Evolutionary conservation across 2,329 filamentous ascomycete genomes (phyloP).

Genomic region (Coniella vitis): DNA sequence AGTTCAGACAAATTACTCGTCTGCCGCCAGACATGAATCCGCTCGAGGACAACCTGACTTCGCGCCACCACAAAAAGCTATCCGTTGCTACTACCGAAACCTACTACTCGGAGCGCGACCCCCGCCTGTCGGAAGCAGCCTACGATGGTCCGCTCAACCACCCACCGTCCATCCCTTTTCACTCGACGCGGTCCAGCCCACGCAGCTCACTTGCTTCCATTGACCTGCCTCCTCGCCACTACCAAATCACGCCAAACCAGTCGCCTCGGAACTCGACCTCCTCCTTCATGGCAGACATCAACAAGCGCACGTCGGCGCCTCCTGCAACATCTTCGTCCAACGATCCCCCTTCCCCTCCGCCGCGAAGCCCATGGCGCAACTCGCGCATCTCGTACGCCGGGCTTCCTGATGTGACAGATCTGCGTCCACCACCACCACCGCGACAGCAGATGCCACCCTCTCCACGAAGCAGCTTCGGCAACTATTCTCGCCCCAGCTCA

Average conservation of each 20-base stretch:
- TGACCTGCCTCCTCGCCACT: conserved; percentile 49
- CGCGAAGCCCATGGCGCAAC: conserved; percentile 27
- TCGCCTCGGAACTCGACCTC: conserved; percentile 38
- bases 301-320: conserved; percentile 36
- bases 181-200: conserved; percentile 61
- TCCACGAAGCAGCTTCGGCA: conserved; percentile 22
- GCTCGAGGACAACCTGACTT: conserved; percentile 76
- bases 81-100: conserved; percentile 43
- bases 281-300: conserved; percentile 31
- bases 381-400: conserved; percentile 37
- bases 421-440: conserved; percentile 17
- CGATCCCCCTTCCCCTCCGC: conserved; percentile 1
- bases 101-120: conserved; percentile 42
- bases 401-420: conserved; percentile 29
- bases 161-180: conserved; percentile 63
- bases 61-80: conserved; percentile 65
- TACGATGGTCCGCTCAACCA: conserved; percentile 37
- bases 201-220: conserved; percentile 46
- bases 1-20: conserved; percentile 74
- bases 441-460: conserved; percentile 16
- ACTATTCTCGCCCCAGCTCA: conserved; percentile 22
- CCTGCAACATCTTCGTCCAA: conserved; percentile 14
- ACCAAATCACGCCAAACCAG: conserved; percentile 40
- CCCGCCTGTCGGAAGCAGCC: conserved; percentile 47
- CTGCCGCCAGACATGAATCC: conserved; percentile 95